These are phyloP conservation scores for Clathrospora elynae DNA, from an alignment of 2,329 filamentous ascomycete genomes.

Conservation along the genomic window DNA sequence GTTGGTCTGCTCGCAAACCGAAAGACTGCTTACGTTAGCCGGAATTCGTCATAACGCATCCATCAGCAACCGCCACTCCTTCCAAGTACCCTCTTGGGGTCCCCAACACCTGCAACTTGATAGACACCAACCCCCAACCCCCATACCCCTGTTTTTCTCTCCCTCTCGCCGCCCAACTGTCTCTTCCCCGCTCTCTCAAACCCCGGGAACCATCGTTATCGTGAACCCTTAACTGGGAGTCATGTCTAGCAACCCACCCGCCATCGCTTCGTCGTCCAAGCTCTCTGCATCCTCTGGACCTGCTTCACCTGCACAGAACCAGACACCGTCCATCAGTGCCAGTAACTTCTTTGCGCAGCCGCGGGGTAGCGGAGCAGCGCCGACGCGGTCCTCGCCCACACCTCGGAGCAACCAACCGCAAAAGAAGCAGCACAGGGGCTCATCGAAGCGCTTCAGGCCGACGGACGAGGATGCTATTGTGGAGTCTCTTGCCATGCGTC, in stretches of 20 bases:
- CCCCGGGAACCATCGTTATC: slow-evolving; percentile 13
- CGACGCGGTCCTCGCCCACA: slow-evolving; percentile 50
- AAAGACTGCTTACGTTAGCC: slow-evolving; percentile 6
- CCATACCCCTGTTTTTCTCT: not conserved
- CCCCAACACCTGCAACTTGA: slow-evolving; percentile 11
- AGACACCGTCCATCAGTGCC: slow-evolving; percentile 50
- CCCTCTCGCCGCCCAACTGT: slow-evolving; percentile 1
- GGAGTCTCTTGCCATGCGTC: slow-evolving; percentile 71
- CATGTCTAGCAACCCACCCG: slow-evolving; percentile 54
- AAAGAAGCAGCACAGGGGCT: slow-evolving; percentile 83
- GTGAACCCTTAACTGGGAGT: slow-evolving; percentile 34
- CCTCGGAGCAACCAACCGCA: slow-evolving; percentile 76
- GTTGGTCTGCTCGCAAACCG: not conserved
- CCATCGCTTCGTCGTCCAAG: slow-evolving; percentile 51
- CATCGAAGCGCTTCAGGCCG: slow-evolving; percentile 72
- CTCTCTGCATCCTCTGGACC: slow-evolving; percentile 45
- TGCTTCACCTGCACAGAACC: slow-evolving; percentile 52
- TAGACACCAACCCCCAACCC: slow-evolving; percentile 1
- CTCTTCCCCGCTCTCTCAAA: slow-evolving; percentile 1
- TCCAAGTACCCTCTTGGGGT: slow-evolving; percentile 21
- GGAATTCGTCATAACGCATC: slow-evolving; percentile 5
- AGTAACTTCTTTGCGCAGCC: slow-evolving; percentile 52
- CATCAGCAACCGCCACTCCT: slow-evolving; percentile 12
- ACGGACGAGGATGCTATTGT: slow-evolving; percentile 87
- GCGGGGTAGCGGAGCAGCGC: slow-evolving; percentile 48